phyloP scores from a whole-genome alignment of 2,329 filamentous ascomycete genomes.

The Aspergillus sergii region DNA sequence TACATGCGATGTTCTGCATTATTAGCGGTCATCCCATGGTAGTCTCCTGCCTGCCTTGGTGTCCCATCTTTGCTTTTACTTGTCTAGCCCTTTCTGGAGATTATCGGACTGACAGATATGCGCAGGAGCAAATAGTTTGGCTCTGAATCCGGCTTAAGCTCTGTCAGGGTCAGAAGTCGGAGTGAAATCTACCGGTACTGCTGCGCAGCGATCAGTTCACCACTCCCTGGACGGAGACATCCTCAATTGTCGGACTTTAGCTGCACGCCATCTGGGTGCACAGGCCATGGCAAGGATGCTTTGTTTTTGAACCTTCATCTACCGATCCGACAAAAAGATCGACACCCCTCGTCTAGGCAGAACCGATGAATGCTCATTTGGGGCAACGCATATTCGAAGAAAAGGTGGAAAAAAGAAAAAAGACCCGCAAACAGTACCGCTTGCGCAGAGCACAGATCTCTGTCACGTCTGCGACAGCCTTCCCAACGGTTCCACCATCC shows the following conservation, averaged over 20 bases:
- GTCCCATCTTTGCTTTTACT: not conserved
- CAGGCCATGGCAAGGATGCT: not conserved
- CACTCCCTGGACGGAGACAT: not conserved
- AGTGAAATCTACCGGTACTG: constrained; percentile 3
- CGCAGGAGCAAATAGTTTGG: not conserved
- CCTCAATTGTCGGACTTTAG: constrained; percentile 5
- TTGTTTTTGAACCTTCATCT: not conserved
- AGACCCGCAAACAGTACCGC: not conserved
- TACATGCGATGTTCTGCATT: constrained; percentile 4
- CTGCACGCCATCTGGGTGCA: constrained; percentile 7
- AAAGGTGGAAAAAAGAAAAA: not conserved
- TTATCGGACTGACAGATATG: not conserved
- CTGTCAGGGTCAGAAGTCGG: not conserved
- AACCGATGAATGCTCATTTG: not conserved
- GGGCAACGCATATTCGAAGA: not conserved
- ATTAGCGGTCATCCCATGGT: not conserved
- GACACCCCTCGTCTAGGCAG: not conserved
- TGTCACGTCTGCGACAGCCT: not conserved
- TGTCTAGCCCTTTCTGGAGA: not conserved
- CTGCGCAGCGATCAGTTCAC: not conserved
- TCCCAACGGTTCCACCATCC: not conserved
- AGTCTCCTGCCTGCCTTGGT: not conserved
- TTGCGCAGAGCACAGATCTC: constrained; percentile 2
- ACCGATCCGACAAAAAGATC: not conserved
- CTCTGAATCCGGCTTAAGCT: not conserved